phyloP scores from a whole-genome alignment of 164 flowering plant genomes.

The Vitis rotundifolia region DNA sequence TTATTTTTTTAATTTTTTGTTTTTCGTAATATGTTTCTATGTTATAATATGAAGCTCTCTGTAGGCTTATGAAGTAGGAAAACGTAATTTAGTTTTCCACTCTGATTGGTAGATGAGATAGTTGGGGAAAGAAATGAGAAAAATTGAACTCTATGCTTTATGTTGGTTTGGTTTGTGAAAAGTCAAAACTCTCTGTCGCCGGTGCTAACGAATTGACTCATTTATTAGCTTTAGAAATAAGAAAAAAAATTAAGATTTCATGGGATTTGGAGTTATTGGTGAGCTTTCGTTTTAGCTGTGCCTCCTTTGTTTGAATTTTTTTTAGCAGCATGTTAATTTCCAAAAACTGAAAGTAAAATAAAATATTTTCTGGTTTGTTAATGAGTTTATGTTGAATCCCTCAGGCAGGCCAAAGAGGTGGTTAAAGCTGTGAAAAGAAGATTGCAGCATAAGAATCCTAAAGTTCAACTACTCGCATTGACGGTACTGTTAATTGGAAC shows the following conservation, averaged over 20 bases:
- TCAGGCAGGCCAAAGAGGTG: conserved; percentile 91
- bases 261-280: too few relatives aligned
- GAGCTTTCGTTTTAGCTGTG: too few relatives aligned
- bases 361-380: background rate
- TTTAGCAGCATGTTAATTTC: background rate
- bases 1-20: background rate
- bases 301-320: background rate
- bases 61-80: too few relatives aligned
- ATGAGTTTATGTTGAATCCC: conserved; percentile 15
- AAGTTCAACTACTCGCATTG: conserved; percentile 81
- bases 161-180: background rate
- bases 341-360: background rate
- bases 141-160: background rate
- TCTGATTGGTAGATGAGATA: background rate
- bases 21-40: background rate
- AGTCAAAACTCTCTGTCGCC: background rate
- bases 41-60: too few relatives aligned
- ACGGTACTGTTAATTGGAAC: conserved; percentile 52
- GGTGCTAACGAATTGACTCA: too few relatives aligned
- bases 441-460: conserved; percentile 78
- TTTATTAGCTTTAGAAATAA: too few relatives aligned
- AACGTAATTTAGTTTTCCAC: background rate
- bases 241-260: too few relatives aligned
- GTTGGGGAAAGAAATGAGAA: background rate
- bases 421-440: conserved; percentile 86